Percentiles rank a stretch among this genome's conserved stretches.
phyloP scores from a whole-genome alignment of 352 stramenopile genomes.

The Thraustotheca clavata region DNA sequence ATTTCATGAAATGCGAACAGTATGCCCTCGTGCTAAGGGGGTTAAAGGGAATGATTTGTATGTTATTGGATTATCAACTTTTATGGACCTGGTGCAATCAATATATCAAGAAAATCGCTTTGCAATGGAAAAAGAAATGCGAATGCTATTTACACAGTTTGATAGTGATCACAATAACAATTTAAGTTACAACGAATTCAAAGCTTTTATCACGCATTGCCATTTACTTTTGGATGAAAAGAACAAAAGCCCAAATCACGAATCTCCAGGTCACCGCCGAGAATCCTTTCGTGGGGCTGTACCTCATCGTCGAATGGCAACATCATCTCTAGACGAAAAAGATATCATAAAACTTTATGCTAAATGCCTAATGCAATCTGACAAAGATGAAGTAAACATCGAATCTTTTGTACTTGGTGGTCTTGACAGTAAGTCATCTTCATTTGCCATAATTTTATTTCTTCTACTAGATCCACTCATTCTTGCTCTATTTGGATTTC shows the following conservation, averaged over 20 bases:
- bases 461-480: conserved; percentile 11
- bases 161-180: conserved; percentile 18
- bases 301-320: too few relatives aligned
- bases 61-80: conserved; percentile 7
- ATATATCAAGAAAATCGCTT: conserved; percentile 10
- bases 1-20: not conserved
- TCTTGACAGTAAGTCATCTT: conserved; percentile 11
- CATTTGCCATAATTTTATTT: not conserved
- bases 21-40: conserved; percentile 11
- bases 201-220: conserved; percentile 18
- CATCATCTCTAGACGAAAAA: conserved; percentile 8
- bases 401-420: conserved; percentile 20
- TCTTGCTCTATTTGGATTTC: conserved; percentile 12
- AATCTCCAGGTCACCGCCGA: conserved; percentile 1
- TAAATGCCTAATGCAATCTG: conserved; percentile 22
- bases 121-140: conserved; percentile 13
- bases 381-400: conserved; percentile 18
- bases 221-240: not conserved
- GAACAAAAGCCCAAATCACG: not conserved
- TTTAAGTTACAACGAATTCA: conserved; percentile 19
- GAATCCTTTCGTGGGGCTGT: not conserved
- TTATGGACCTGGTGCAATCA: conserved; percentile 13
- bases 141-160: conserved; percentile 14
- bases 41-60: not conserved
- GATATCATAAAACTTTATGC: conserved; percentile 18